Conservation (phyloP, 2,329 filamentous ascomycete species). For the Ophiostoma sp. region DNA sequence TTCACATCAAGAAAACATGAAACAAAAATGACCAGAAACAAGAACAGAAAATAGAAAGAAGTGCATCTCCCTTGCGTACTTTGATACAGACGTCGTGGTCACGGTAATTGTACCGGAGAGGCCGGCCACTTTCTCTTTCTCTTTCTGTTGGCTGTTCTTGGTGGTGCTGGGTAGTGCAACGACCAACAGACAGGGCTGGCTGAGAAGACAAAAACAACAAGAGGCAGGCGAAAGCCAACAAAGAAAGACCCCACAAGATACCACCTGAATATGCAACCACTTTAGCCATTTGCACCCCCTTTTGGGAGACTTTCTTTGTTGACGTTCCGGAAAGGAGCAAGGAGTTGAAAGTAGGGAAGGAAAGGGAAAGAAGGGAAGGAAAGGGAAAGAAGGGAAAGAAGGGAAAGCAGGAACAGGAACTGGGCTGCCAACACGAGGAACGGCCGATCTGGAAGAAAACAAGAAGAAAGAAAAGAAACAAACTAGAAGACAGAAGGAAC, state of each 20-base stretch:
- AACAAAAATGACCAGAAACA: not conserved
- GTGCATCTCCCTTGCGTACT: not conserved
- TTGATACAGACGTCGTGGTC: not conserved
- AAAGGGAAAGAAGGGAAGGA: not conserved
- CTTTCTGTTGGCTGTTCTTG: too few species aligned
- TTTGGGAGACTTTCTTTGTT: not conserved
- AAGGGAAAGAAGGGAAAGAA: not conserved
- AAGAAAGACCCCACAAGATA: not conserved
- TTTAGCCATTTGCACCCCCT: not conserved
- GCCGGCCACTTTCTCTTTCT: not conserved
- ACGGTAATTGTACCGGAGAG: not conserved
- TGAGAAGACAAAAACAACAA: too few species aligned
- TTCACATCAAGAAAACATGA: not conserved
- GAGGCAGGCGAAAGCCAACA: not conserved
- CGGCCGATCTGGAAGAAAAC: not conserved
- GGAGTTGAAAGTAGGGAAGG: not conserved
- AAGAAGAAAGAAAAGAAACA: not conserved
- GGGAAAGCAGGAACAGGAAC: not conserved
- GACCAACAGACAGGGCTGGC: not conserved
- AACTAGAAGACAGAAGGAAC: not conserved
- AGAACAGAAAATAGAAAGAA: not conserved
- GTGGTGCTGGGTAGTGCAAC: not conserved
- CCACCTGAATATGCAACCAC: not conserved
- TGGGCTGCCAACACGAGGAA: not conserved
- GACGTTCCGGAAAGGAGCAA: constrained; percentile 18